These are phyloP conservation scores for Cardiospermum halicacabum DNA, from an alignment of 345 rosid genomes.

Conservation along the genomic window DNA sequence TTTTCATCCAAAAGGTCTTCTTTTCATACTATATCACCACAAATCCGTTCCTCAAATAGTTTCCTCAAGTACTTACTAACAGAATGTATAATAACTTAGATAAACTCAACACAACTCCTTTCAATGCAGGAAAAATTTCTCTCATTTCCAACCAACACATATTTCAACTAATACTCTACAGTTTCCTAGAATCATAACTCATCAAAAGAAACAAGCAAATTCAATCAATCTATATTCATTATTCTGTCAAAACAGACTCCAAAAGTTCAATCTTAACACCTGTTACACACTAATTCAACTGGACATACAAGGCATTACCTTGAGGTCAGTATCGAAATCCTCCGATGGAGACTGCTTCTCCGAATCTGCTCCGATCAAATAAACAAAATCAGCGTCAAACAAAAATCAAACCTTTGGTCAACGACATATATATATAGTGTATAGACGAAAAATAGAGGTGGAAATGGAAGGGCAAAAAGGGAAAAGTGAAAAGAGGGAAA, in stretches of 20 bases:
- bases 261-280: too few relatives aligned
- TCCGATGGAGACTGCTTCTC: constrained; percentile 38
- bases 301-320: constrained; percentile 26
- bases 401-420: background rate
- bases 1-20: constrained; percentile 3
- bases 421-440: background rate
- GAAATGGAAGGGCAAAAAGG: background rate
- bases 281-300: too few relatives aligned
- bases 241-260: too few relatives aligned
- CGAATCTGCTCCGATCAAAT: constrained; percentile 41
- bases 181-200: too few relatives aligned
- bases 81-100: background rate
- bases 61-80: constrained; percentile 23
- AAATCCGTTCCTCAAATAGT: background rate
- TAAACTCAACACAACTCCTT: background rate
- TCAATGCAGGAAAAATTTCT: background rate
- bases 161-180: too few relatives aligned
- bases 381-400: background rate
- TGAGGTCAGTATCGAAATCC: constrained; percentile 33
- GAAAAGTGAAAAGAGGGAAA: constrained; percentile 3
- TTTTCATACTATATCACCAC: background rate
- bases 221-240: too few relatives aligned
- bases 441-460: constrained; percentile 6
- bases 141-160: background rate
- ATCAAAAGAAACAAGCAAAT: too few relatives aligned